Evolutionary conservation across 2,329 filamentous ascomycete genomes (phyloP), one percentile per base, ranked within the genome.

Genomic region (Ceratocystis papillata): DNA sequence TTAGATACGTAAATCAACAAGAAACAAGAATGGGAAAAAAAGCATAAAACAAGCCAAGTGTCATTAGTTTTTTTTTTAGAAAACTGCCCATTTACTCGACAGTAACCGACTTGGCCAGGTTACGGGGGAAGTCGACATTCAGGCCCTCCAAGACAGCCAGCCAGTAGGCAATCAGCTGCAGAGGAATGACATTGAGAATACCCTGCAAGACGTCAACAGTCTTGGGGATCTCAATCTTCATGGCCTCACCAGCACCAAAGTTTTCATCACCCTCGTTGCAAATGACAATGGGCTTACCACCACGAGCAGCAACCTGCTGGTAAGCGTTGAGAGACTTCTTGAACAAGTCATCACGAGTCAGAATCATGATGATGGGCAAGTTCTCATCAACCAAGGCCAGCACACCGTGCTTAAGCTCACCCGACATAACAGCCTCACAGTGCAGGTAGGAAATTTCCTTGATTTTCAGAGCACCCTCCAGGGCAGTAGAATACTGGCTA

Each of bases 401-500:
- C 64, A 99, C 94, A 82, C 94, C 94, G 78, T 99, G 94, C 85
- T 99, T 99, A 73, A 99, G 84, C 80, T 99, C 94, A 78, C 94
- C 94, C 70, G 94, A 97, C 94, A 99, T 99, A 81, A 99, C 94
- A 72, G 94, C 94, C 80, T 99, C 94, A 78, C 94, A 99, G 79
- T 99, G 94, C 68, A 99, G 89, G 79, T 99, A 99, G 20, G 93
- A 97, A 73, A 99, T 99, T 80, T 99, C 94, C 85, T 99, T 99
- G 79, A 99, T 99, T 83, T 99, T 99, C 72, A 99, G 83, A 62
- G 94, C 94, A 78, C 90, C 94, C 81, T 99, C 94, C 25, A 99
- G 86, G 66, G 94, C 94, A 72, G 94, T 99, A 68, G 93, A 92
- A 81, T 92, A 96, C 79, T 99, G 94, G 75, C 90, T 90, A 71